Base-by-base conservation (phyloP, 2,329 filamentous ascomycete genomes). In the Cercospora sp. region DNA sequence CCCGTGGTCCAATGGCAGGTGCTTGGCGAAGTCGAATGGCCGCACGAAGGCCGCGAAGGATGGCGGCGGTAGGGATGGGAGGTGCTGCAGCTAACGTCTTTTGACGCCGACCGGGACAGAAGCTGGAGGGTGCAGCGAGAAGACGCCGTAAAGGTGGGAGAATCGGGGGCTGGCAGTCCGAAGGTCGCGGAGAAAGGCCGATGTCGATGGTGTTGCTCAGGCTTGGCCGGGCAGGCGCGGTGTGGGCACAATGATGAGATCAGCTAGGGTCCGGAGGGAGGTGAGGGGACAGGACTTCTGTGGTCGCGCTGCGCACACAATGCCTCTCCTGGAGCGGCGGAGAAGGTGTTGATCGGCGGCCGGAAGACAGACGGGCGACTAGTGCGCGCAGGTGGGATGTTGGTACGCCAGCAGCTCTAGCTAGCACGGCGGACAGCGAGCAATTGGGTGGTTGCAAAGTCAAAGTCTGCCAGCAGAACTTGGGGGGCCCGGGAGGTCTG, bases 121-220 rank as follows among this genome's bases (percentile, higher is more conserved):
- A n/a, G 57, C n/a, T 51, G 57, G 28, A 60, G 63, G 20, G 16
- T 58, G n/a, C 45, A 69, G 69, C 69, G 66, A 68, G 64, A 66
- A 68, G 66, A 45, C 66, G 70, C 58, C 67, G 67, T 65, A 62
- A 69, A 26, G 70, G 39, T 67, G 70, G 66, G 60, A 63, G 70
- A 71, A 69, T 69, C 66, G 23, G 66, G 67, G 66, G 63, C 39
- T 61, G 64, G 66, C 67, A 66, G 70, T 64, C 67, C 70, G 69
- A 45, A 63, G n/a, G 58, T 67, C 61, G 67, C 70, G 70, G 70
- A 67, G 70, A 68, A 66, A 55, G 60, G 66, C 70, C 67, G 70
- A 67, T 39, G 45, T 55, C 42, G 58, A 18, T 63, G 45, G 26
- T 30, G 60, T 9, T 63, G 58, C 33, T 26, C 61, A 60, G 31